Base-by-base conservation (phyloP, 2,329 filamentous ascomycete genomes). In the Aspergillus ruber region DNA sequence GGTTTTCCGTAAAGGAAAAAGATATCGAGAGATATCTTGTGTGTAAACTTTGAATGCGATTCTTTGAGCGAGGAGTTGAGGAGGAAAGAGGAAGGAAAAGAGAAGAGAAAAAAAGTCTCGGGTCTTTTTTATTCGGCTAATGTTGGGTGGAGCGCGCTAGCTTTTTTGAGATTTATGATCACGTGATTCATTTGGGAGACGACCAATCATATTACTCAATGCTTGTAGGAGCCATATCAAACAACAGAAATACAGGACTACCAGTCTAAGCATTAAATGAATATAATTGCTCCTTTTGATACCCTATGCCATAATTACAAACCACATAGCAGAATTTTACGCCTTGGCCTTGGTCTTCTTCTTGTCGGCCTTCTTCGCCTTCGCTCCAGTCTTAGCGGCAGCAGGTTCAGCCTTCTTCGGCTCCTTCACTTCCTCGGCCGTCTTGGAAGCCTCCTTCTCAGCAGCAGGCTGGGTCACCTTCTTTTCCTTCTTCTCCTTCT, bases 1-100 rank as follows among this genome's bases (percentile, higher is more conserved):
- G 60, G 55, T 62, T 65, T 43, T 44, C 44, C 40, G 18, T 25
- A 62, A 61, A 61, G 53, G 67, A 63, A 60, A 64, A 62, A 62
- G 69, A 61, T 62, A 65, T 35, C 8, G 40, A 38, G 33, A 44
- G 45, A 52, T 42, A 51, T 57, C 86, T 88, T 85, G 88, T 95
- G 76, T 85, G 88, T 90, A 74, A 89, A 90, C 91, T 96, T 95
- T 86, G 90, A 95, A 84, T 86, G 90, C 91, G 91, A 96, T 95
- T 89, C 89, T 89, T 96, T 83, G 89, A 90, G 80, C 90, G 90
- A 95, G 89, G 83, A 86, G 84, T 83, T 82, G 81, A 75, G 73
- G 66, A 68, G 68, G 62, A 63, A 63, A 68, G 62, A 67, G 64
- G 68, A 66, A 63, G 62, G 63, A 68, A 63, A 68, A 65, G 68